Percentiles rank a stretch among this genome's conserved stretches.
Conservation (phyloP, 805 yeast species). For the Wickerhamomyces bovis region DNA sequence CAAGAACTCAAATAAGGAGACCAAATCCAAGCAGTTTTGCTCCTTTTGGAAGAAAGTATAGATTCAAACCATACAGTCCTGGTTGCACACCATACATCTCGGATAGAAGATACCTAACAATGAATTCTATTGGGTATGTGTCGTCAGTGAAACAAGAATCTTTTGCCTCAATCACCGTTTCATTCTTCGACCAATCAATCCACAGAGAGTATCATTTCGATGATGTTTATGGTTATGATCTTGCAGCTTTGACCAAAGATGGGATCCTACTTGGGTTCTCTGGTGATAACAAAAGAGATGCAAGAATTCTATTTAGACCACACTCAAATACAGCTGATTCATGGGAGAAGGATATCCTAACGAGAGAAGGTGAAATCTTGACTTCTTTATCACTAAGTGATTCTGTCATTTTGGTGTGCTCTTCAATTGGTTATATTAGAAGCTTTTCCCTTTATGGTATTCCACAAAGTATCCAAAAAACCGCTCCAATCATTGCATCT, state of each 20-base stretch:
- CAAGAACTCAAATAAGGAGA: background rate
- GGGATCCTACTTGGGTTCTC: slow-evolving; percentile 62
- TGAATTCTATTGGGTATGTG: slow-evolving; percentile 75
- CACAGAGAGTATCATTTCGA: slow-evolving; percentile 82
- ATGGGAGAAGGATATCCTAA: slow-evolving; percentile 66
- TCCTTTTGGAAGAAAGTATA: slow-evolving; percentile 18
- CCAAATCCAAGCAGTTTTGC: slow-evolving; percentile 7
- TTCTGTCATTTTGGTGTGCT: slow-evolving; percentile 57
- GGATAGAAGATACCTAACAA: slow-evolving; percentile 70
- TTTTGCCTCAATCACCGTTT: slow-evolving; percentile 72
- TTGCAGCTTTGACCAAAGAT: slow-evolving; percentile 63
- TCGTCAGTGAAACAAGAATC: slow-evolving; percentile 62
- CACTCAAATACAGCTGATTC: slow-evolving; percentile 58
- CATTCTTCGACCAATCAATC: slow-evolving; percentile 73
- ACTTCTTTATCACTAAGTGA: slow-evolving; percentile 65
- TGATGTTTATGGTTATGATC: slow-evolving; percentile 64
- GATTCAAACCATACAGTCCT: slow-evolving; percentile 64
- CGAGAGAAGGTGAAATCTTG: slow-evolving; percentile 48
- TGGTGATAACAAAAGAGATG: slow-evolving; percentile 32
- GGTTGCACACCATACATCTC: slow-evolving; percentile 80
- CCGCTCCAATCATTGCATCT: slow-evolving; percentile 61
- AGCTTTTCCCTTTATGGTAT: slow-evolving; percentile 69
- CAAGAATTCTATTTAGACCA: slow-evolving; percentile 57
- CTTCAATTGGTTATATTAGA: slow-evolving; percentile 71
- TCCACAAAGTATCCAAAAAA: slow-evolving; percentile 61